Evolutionary conservation across 768 basidiomycete genomes (phyloP).

Genomic region (Neoboletus magnificus): DNA sequence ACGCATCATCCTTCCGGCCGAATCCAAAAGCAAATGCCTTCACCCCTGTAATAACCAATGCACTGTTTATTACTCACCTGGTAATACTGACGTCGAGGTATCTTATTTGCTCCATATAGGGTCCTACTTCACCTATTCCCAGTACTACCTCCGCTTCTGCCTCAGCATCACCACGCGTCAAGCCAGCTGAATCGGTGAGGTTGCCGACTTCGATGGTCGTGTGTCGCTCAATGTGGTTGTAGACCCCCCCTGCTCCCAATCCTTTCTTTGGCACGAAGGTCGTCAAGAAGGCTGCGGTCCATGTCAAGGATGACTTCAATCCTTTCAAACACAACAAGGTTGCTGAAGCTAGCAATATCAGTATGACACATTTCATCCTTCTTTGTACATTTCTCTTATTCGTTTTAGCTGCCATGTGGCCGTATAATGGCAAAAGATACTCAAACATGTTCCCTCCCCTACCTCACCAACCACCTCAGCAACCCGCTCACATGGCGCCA

Average conservation of each 20-base stretch:
- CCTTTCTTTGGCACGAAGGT: conserved; percentile 86
- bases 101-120: conserved; percentile 33
- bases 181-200: conserved; percentile 51
- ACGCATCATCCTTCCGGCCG: conserved; percentile 89
- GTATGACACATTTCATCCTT: conserved; percentile 45
- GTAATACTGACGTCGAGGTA: conserved; percentile 18
- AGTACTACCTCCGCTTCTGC: conserved; percentile 41
- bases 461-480: conserved; percentile 58
- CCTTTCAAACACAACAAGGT: conserved; percentile 90
- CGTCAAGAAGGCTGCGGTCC: conserved; percentile 74
- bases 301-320: conserved; percentile 96
- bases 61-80: conserved; percentile 2
- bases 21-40: conserved; percentile 77
- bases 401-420: conserved; percentile 69
- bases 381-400: background rate
- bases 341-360: conserved; percentile 64
- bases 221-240: conserved; percentile 10
- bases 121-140: conserved; percentile 45
- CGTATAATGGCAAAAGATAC: conserved; percentile 87
- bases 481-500: conserved; percentile 62
- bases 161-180: conserved; percentile 60
- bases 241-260: conserved; percentile 58
- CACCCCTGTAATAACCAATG: conserved; percentile 51
- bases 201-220: background rate
- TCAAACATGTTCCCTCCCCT: conserved; percentile 69